Conservation (phyloP, 768 basidiomycete genomes). For the Boletellus emodensis region DNA sequence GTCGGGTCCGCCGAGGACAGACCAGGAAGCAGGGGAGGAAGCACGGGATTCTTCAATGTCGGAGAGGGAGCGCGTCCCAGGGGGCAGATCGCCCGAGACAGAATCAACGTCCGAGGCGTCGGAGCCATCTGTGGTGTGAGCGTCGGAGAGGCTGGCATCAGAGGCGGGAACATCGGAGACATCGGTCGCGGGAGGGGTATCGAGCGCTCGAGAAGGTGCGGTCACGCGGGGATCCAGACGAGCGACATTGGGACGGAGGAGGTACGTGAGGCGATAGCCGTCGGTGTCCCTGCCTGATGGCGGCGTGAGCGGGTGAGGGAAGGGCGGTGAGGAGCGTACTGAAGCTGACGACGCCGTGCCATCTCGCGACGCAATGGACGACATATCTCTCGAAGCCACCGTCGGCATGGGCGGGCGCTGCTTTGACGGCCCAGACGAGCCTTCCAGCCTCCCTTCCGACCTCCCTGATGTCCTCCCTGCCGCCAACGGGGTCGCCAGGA, state of each 20-base stretch:
- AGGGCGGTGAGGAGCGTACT: constrained; percentile 46
- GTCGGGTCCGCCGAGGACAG: constrained; percentile 32
- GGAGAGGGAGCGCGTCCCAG: constrained; percentile 16
- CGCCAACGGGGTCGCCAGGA: constrained; percentile 48
- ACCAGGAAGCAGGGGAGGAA: constrained; percentile 36
- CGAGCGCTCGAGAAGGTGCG: constrained; percentile 37
- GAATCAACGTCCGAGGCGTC: constrained; percentile 26
- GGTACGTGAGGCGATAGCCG: constrained; percentile 66
- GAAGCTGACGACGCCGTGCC: constrained; percentile 76
- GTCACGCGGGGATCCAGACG: constrained; percentile 46
- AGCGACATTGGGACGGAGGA: constrained; percentile 72
- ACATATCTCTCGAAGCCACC: constrained; percentile 77
- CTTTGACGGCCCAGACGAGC: constrained; percentile 64
- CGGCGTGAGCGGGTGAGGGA: not conserved
- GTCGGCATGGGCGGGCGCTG: constrained; percentile 28
- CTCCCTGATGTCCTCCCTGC: constrained; percentile 55
- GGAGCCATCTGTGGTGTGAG: constrained; percentile 13
- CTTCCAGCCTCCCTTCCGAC: constrained; percentile 60
- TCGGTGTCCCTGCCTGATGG: constrained; percentile 41
- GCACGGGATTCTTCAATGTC: constrained; percentile 29
- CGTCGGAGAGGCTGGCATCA: constrained; percentile 40
- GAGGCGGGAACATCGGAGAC: constrained; percentile 52
- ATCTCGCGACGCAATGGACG: constrained; percentile 79
- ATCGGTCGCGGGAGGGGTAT: constrained; percentile 75
- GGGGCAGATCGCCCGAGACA: constrained; percentile 5